Evolutionary conservation across 345 rosid genomes (phyloP).

Genomic region (Gossypium bickii): DNA sequence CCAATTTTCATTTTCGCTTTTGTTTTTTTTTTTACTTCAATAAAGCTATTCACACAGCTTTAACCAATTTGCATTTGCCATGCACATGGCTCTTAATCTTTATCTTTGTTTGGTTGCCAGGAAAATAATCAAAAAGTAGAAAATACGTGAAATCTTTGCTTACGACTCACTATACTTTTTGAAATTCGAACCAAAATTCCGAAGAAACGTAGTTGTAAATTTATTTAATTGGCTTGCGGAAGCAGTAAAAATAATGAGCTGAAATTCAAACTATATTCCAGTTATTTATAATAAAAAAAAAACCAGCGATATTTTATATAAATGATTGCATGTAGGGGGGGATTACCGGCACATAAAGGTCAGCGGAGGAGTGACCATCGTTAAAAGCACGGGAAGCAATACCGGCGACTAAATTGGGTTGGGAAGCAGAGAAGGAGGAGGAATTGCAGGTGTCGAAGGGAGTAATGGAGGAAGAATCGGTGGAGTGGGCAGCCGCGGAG

Average conservation of each 20-base stretch:
- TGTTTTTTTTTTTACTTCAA: not conserved
- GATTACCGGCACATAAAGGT: slow-evolving; percentile 86
- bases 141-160: not conserved
- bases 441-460: slow-evolving; percentile 66
- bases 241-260: no score
- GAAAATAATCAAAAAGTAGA: not conserved
- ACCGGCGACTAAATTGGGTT: slow-evolving; percentile 33
- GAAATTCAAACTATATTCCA: not conserved
- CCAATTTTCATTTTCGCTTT: not conserved
- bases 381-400: slow-evolving; percentile 32
- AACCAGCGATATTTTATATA: not conserved
- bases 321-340: not conserved
- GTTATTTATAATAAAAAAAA: not conserved
- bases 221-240: not conserved
- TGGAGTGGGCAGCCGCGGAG: slow-evolving; percentile 34
- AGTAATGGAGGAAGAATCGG: slow-evolving; percentile 53
- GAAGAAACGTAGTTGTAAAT: not conserved
- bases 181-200: not conserved
- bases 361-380: slow-evolving; percentile 54
- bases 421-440: slow-evolving; percentile 37
- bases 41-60: slow-evolving; percentile 9
- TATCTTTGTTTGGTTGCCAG: not conserved
- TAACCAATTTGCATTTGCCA: slow-evolving; percentile 13
- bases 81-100: slow-evolving; percentile 10
- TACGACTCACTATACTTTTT: not conserved